phyloP scores from a whole-genome alignment of 2,329 filamentous ascomycete genomes.

The Biscogniauxia sp. region DNA sequence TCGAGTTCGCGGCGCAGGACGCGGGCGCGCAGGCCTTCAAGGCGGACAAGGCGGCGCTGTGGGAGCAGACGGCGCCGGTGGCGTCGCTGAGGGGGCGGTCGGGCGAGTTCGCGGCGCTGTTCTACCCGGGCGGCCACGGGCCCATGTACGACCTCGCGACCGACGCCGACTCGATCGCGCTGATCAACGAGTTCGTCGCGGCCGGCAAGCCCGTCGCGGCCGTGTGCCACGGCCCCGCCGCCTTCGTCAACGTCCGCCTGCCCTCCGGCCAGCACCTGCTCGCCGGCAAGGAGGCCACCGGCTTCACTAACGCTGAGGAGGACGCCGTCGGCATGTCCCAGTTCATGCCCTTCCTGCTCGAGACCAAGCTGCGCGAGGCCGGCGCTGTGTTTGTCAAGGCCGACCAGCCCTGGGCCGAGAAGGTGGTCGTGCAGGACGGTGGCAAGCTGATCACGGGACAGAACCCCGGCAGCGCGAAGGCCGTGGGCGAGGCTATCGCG shows the following conservation, averaged over 20 bases:
- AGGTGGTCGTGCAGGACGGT: slow-evolving; percentile 45
- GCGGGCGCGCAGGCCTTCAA: slow-evolving; percentile 52
- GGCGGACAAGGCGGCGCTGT: slow-evolving; percentile 54
- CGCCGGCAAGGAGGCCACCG: slow-evolving; percentile 56
- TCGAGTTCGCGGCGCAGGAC: slow-evolving; percentile 55
- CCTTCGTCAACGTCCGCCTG: slow-evolving; percentile 55
- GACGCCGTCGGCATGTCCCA: slow-evolving; percentile 38
- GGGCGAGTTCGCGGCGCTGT: slow-evolving; percentile 61
- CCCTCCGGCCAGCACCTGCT: slow-evolving; percentile 52
- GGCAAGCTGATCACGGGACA: slow-evolving; percentile 56
- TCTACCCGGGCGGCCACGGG: slow-evolving; percentile 58
- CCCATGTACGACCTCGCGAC: slow-evolving; percentile 66
- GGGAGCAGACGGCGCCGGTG: slow-evolving; percentile 62
- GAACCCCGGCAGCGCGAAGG: slow-evolving; percentile 53
- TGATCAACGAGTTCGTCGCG: slow-evolving; percentile 62
- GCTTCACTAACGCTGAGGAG: slow-evolving; percentile 59
- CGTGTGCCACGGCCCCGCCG: slow-evolving; percentile 69
- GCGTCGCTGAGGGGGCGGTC: slow-evolving; percentile 53
- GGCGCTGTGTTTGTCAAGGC: slow-evolving; percentile 58
- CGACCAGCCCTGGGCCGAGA: slow-evolving; percentile 45
- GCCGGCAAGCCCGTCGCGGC: slow-evolving; percentile 62
- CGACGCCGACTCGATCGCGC: slow-evolving; percentile 53
- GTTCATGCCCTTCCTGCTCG: slow-evolving; percentile 59
- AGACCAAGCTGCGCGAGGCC: slow-evolving; percentile 50
- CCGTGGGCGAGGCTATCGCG: slow-evolving; percentile 49